These are phyloP conservation scores for Pilasporangium apinafurcum DNA, from an alignment of 352 stramenopile species.

Conservation along the genomic window DNA sequence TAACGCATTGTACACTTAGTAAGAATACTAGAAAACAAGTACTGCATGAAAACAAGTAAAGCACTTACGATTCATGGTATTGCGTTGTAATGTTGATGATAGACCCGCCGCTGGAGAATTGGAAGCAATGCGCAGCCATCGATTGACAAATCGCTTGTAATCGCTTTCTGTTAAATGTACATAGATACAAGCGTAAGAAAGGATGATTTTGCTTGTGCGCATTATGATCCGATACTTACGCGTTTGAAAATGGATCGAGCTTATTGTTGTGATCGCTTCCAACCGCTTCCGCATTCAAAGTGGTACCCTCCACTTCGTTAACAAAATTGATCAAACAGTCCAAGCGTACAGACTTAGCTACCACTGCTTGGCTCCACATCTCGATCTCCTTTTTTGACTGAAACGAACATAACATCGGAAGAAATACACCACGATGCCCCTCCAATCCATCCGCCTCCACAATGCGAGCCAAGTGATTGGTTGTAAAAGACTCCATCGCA, in stretches of 20 bases:
- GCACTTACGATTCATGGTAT: constrained; percentile 7
- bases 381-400: constrained; percentile 38
- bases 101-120: constrained; percentile 4
- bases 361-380: constrained; percentile 51
- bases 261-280: neutral
- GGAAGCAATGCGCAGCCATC: constrained; percentile 18
- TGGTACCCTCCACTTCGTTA: constrained; percentile 9
- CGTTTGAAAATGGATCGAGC: too few relatives aligned
- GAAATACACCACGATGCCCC: constrained; percentile 39
- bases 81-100: constrained; percentile 27
- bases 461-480: constrained; percentile 33
- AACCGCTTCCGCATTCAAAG: neutral
- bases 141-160: constrained; percentile 18
- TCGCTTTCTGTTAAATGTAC: constrained; percentile 12
- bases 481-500: constrained; percentile 43
- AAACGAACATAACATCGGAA: constrained; percentile 45
- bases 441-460: constrained; percentile 8
- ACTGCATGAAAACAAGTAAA: neutral
- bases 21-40: neutral
- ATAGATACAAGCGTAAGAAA: neutral
- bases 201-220: neutral
- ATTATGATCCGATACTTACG: constrained; percentile 4
- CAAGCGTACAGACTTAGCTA: constrained; percentile 50
- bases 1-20: neutral
- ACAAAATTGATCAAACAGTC: constrained; percentile 67